Conservation (phyloP, 352 stramenopile genomes). For the Phytophthora pisi region DNA sequence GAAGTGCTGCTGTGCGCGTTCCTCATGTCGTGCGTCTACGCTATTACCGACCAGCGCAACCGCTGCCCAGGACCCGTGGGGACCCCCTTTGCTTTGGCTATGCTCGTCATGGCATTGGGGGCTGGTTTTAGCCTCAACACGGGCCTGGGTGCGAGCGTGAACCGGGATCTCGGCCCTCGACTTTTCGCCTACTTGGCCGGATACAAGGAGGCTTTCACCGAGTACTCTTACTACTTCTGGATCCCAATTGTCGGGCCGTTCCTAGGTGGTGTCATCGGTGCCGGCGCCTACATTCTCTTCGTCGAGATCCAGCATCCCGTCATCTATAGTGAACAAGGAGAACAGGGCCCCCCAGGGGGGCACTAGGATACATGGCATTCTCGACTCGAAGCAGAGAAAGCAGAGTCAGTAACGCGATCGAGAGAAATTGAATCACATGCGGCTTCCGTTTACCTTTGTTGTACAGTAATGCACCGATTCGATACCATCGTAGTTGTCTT, state of each 20-base stretch:
- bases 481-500: no score
- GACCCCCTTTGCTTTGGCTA: conserved; percentile 25
- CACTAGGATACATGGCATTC: no score
- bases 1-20: conserved; percentile 27
- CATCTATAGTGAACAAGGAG: neutral
- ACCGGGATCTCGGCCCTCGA: conserved; percentile 44
- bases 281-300: neutral
- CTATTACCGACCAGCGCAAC: conserved; percentile 34
- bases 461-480: no score
- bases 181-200: conserved; percentile 42
- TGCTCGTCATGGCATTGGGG: conserved; percentile 37
- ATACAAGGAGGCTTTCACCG: conserved; percentile 17
- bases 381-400: no score
- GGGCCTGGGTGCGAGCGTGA: conserved; percentile 43
- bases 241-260: neutral
- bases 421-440: no score
- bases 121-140: conserved; percentile 43
- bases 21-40: conserved; percentile 26
- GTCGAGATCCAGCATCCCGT: neutral
- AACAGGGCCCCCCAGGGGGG: no score
- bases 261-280: neutral
- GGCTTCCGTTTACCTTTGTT: no score
- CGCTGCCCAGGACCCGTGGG: conserved; percentile 18
- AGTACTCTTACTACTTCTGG: neutral
- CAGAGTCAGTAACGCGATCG: no score